These are phyloP conservation scores for Cyberlindnera xylosilytica DNA, from an alignment of 805 yeast genomes.

Conservation along the genomic window DNA sequence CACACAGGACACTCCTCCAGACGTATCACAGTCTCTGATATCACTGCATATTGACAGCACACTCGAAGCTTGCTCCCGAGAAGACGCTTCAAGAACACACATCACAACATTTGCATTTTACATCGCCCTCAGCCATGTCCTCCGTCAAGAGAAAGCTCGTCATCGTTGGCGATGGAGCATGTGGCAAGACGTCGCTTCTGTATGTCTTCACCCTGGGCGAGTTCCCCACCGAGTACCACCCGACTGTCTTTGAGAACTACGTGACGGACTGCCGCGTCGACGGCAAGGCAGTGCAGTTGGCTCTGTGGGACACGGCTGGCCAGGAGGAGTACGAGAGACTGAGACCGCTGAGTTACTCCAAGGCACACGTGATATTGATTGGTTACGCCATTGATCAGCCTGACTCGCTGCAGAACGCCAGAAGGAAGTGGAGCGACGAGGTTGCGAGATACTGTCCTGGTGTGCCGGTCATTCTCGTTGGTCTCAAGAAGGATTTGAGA, in stretches of 20 bases:
- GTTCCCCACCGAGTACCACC: slow-evolving; percentile 89
- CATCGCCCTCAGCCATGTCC: too few relatives aligned
- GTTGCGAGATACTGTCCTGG: slow-evolving; percentile 77
- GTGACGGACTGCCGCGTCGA: slow-evolving; percentile 93
- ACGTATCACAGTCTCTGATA: too few relatives aligned
- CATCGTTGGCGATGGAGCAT: slow-evolving; percentile 93
- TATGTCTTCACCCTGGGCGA: slow-evolving; percentile 91
- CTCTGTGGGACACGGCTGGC: slow-evolving; percentile 96
- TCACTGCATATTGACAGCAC: too few relatives aligned
- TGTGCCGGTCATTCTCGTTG: slow-evolving; percentile 76
- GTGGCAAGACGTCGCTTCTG: slow-evolving; percentile 89
- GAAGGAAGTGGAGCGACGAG: slow-evolving; percentile 84
- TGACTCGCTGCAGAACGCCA: slow-evolving; percentile 80
- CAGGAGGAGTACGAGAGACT: slow-evolving; percentile 93
- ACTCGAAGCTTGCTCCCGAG: too few relatives aligned
- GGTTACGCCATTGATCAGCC: slow-evolving; percentile 85
- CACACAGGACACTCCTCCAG: too few relatives aligned
- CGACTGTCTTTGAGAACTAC: slow-evolving; percentile 92
- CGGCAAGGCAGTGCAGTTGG: slow-evolving; percentile 84
- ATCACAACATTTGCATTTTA: too few relatives aligned
- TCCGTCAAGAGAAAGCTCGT: slow-evolving; percentile 68
- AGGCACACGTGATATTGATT: slow-evolving; percentile 80
- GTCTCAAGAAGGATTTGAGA: slow-evolving; percentile 80
- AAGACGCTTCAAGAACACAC: too few relatives aligned
- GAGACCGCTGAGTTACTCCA: slow-evolving; percentile 82